These are phyloP conservation scores for Grammothele lineata DNA, from an alignment of 768 basidiomycete species.

Conservation along the genomic window DNA sequence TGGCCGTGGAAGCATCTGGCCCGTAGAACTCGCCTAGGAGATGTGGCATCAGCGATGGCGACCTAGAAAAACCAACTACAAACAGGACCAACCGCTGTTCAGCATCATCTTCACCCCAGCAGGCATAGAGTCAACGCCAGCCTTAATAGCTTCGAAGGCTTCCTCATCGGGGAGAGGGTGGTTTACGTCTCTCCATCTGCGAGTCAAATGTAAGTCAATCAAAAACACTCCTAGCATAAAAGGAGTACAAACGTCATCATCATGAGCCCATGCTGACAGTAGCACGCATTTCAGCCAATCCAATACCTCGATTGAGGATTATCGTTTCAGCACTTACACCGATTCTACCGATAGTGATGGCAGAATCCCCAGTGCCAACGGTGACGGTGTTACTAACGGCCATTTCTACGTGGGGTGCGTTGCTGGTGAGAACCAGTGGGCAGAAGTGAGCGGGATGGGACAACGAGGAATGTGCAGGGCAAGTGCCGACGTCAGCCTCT, in stretches of 20 bases:
- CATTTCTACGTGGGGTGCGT: conserved; percentile 23
- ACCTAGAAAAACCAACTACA: background rate
- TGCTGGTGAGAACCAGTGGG: no score
- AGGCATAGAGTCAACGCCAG: conserved; percentile 39
- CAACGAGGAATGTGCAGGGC: no score
- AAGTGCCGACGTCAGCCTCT: no score
- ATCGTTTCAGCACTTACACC: conserved; percentile 32
- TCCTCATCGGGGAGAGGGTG: conserved; percentile 48
- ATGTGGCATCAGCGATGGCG: conserved; percentile 7
- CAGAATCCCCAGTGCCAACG: conserved; percentile 36
- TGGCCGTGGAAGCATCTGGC: conserved; percentile 34
- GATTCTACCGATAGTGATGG: conserved; percentile 34
- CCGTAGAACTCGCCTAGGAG: conserved; percentile 53
- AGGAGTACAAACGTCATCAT: conserved; percentile 44
- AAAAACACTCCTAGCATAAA: no score
- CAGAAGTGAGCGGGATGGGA: no score
- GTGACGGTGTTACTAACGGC: conserved; percentile 24
- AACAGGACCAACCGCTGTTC: conserved; percentile 39
- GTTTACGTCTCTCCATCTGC: conserved; percentile 34
- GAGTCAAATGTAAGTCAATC: background rate
- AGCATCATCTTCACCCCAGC: conserved; percentile 44
- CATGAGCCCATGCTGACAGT: conserved; percentile 47
- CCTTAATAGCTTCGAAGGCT: conserved; percentile 59
- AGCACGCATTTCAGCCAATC: background rate
- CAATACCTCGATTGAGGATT: conserved; percentile 11